Conservation (phyloP, 2,329 filamentous ascomycete genomes). For the Pseudocercospora pini-densiflorae region DNA sequence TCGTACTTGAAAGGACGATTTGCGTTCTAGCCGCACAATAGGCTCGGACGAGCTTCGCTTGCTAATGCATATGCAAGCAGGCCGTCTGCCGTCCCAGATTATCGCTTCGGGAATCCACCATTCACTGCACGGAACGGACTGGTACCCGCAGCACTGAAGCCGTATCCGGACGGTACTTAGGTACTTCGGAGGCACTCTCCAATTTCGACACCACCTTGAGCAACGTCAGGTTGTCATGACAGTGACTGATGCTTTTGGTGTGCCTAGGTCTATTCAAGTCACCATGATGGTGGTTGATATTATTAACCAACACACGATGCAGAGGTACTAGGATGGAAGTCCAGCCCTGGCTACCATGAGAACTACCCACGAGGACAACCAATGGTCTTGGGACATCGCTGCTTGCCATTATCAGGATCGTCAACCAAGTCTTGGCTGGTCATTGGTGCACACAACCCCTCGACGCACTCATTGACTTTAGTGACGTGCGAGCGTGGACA, state of each 20-base stretch:
- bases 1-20: neutral
- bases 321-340: too few species aligned
- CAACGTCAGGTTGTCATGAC: neutral
- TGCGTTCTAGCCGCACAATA: neutral
- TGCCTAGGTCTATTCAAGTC: too few species aligned
- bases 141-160: neutral
- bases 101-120: neutral
- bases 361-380: too few species aligned
- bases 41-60: neutral
- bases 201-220: neutral
- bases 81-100: slow-evolving; percentile 1
- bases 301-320: too few species aligned
- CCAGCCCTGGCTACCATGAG: too few species aligned
- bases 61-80: neutral
- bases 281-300: too few species aligned
- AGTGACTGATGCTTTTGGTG: neutral
- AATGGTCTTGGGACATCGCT: too few species aligned
- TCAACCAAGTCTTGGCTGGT: too few species aligned
- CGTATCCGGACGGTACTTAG: neutral
- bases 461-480: neutral
- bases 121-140: neutral
- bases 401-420: too few species aligned
- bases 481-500: neutral
- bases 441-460: neutral
- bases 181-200: neutral